Conservation (phyloP, 129 eudicot species). For the Scalesia atractyloides region DNA sequence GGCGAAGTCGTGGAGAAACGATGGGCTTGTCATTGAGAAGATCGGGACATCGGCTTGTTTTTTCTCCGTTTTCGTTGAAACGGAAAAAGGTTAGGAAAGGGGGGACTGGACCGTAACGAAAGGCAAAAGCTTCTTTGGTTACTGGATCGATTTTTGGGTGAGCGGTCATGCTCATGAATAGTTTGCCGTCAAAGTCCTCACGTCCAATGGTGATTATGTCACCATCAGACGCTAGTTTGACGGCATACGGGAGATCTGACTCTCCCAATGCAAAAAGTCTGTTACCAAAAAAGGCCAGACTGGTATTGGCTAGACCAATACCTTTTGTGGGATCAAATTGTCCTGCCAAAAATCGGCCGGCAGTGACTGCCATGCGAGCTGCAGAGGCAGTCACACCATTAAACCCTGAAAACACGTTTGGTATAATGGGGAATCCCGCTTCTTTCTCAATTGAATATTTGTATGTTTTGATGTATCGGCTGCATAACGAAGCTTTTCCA, state of each 20-base stretch:
- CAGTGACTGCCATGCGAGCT: constrained; percentile 32
- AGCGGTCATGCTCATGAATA: constrained; percentile 42
- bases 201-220: constrained; percentile 35
- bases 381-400: constrained; percentile 30
- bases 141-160: constrained; percentile 42
- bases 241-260: constrained; percentile 37
- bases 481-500: constrained; percentile 64
- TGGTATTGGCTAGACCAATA: constrained; percentile 41
- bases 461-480: constrained; percentile 71
- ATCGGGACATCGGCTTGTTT: constrained; percentile 43
- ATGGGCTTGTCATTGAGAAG: constrained; percentile 47
- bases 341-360: constrained; percentile 22
- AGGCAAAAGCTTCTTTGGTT: constrained; percentile 43
- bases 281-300: constrained; percentile 30
- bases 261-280: constrained; percentile 36
- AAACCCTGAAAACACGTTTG: constrained; percentile 59
- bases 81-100: constrained; percentile 40
- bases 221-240: constrained; percentile 29
- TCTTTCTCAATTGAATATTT: constrained; percentile 50
- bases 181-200: constrained; percentile 31
- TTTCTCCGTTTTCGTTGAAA: constrained; percentile 34
- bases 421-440: constrained; percentile 48
- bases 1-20: constrained; percentile 52
- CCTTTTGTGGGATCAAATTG: constrained; percentile 41
- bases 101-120: constrained; percentile 42